Base-by-base conservation (phyloP, 2,329 filamentous ascomycete genomes). In the Calonectria multiphialidica region DNA sequence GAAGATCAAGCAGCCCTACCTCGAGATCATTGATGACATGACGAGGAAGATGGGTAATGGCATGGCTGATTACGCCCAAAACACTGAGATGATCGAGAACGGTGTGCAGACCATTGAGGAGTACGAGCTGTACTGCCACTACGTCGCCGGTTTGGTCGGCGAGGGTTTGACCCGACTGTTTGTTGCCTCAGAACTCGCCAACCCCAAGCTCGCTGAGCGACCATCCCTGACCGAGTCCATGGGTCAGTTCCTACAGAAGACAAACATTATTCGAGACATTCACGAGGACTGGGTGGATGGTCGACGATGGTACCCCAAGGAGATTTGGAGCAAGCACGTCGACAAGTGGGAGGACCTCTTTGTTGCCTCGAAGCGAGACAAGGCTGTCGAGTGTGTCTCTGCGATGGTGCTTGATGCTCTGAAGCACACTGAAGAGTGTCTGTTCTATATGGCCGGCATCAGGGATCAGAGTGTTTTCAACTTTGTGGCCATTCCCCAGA, bases 391-490 rank as follows among this genome's bases (percentile, higher is more conserved):
- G 79, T 97, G 95, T 86, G 93, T 93, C 78, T 98, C 96, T 1
- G 95, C 98, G 81, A 98, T 99, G 96, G 92, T 98, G 8, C 88
- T 98, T 71, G 95, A 97, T 79, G 95, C 96, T 6, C 88, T 99
- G 50, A 92, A 92, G 81, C 94, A 98, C 77, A 93, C 91, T 5
- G 95, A 98, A 75, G 95, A 98, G 81, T 98, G 96, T 82, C 86
- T 99, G n/a, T 98, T 96, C 87, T 99, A 98, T 86, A 95, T 99
- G 87, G 96, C 96, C 6, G 97, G 94, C 57, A 91, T 99, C 75
- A 93, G 93, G 77, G 97, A 99, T 82, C 97, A 99, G 87, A 98
- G 95, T 82, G 95, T 98, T 30, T 99, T 99, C 91, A 99, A 99
- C 89, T 99, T 99, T 84, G 95, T 95, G 59, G 96, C 96, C 69